phyloP scores from a whole-genome alignment of 2,329 filamentous ascomycete species.

The Endoconidiophora polonica region DNA sequence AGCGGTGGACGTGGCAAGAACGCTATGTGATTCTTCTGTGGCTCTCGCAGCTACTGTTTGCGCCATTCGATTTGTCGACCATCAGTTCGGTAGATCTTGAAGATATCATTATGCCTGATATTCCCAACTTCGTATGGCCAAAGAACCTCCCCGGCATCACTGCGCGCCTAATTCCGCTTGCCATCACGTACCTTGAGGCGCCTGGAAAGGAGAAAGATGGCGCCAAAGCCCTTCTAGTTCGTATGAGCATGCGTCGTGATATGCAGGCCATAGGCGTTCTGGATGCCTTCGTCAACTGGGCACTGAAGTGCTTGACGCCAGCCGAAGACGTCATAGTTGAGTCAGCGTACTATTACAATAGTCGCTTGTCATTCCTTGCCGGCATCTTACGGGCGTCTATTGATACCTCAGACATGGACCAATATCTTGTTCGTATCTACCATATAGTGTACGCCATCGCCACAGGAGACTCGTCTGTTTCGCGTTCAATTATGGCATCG shows the following conservation, averaged over 20 bases:
- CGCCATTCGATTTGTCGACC: conserved; percentile 77
- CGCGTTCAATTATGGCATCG: conserved; percentile 45
- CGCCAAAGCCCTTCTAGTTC: conserved; percentile 66
- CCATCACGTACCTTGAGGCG: conserved; percentile 51
- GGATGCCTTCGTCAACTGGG: conserved; percentile 52
- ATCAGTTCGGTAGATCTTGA: conserved; percentile 51
- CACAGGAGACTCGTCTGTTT: conserved; percentile 29
- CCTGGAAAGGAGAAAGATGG: conserved; percentile 81
- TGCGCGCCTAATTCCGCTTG: conserved; percentile 51
- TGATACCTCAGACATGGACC: conserved; percentile 57
- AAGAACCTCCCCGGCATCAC: conserved; percentile 51
- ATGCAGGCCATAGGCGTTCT: conserved; percentile 69
- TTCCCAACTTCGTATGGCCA: conserved; percentile 39
- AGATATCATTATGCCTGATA: conserved; percentile 25
- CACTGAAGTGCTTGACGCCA: conserved; percentile 41
- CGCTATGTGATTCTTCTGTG: conserved; percentile 76
- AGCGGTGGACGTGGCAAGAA: conserved; percentile 62
- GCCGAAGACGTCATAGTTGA: conserved; percentile 21
- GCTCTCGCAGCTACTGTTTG: conserved; percentile 67
- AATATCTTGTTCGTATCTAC: conserved; percentile 50
- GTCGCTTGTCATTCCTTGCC: conserved; percentile 62
- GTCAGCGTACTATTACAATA: conserved; percentile 60
- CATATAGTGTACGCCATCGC: conserved; percentile 43
- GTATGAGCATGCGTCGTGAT: conserved; percentile 67
- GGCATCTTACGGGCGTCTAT: conserved; percentile 53